Evolutionary conservation across 1,284 basidiomycete species (phyloP).

Genomic region (Tilletia setariae): DNA sequence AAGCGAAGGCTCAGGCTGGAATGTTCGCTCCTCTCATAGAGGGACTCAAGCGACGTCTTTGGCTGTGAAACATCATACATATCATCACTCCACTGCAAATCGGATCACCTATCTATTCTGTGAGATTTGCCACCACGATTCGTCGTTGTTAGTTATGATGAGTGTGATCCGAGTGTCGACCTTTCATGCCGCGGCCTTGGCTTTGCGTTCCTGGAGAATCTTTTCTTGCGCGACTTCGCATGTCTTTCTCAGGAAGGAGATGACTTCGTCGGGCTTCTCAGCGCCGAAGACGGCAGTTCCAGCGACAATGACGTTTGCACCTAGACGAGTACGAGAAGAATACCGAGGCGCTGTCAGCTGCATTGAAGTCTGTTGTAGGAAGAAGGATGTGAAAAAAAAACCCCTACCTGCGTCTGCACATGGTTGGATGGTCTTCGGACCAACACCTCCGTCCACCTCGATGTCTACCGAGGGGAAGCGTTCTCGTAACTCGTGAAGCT

Average conservation of each 20-base stretch:
- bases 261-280: conserved; percentile 64
- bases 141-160: too few relatives aligned
- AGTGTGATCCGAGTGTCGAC: too few relatives aligned
- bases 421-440: conserved; percentile 79
- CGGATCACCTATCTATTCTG: background rate
- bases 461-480: conserved; percentile 86
- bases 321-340: conserved; percentile 10
- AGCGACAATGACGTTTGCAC: conserved; percentile 90
- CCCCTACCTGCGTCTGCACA: conserved; percentile 85
- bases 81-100: background rate
- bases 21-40: conserved; percentile 41
- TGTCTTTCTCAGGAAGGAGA: conserved; percentile 37
- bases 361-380: too few relatives aligned
- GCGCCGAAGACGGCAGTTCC: conserved; percentile 93
- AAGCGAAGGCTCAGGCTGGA: conserved; percentile 41
- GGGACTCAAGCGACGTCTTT: conserved; percentile 43
- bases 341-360: too few relatives aligned
- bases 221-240: conserved; percentile 51
- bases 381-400: background rate
- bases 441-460: conserved; percentile 95
- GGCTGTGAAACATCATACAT: conserved; percentile 28
- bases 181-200: conserved; percentile 25
- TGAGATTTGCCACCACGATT: background rate
- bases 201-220: conserved; percentile 46
- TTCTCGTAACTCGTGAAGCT: conserved; percentile 79